phyloP scores from a whole-genome alignment of 306 rosid species.

The Citrullus colocynthis region DNA sequence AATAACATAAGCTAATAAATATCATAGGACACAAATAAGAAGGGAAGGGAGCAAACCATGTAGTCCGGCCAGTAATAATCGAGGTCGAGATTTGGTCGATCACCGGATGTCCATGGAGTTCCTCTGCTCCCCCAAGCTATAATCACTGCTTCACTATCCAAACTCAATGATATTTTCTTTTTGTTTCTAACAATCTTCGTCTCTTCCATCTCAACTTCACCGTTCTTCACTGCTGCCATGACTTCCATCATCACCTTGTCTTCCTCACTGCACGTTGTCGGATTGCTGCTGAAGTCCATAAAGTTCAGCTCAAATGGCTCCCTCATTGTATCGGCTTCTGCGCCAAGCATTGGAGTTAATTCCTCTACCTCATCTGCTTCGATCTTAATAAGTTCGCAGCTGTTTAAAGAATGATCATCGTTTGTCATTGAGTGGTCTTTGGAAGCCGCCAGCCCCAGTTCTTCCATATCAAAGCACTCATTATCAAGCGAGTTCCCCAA shows the following conservation, averaged over 20 bases:
- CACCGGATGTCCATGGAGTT: constrained; percentile 63
- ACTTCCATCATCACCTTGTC: constrained; percentile 10
- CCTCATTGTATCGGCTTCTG: constrained; percentile 33
- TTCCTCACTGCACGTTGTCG: constrained; percentile 25
- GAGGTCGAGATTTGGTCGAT: constrained; percentile 44
- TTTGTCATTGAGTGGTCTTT: not conserved
- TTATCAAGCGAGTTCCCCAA: constrained; percentile 60
- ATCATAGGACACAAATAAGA: not conserved
- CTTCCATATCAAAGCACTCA: constrained; percentile 72
- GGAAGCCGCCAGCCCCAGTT: constrained; percentile 45
- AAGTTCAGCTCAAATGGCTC: constrained; percentile 51
- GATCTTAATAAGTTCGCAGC: constrained; percentile 28
- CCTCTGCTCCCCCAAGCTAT: constrained; percentile 59
- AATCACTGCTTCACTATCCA: constrained; percentile 68
- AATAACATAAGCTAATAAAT: not conserved
- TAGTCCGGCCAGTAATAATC: constrained; percentile 36
- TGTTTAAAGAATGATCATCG: constrained; percentile 10
- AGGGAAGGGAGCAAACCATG: constrained; percentile 33
- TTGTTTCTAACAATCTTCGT: constrained; percentile 8
- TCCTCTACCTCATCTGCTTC: constrained; percentile 24
- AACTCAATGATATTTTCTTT: constrained; percentile 42
- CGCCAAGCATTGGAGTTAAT: constrained; percentile 6
- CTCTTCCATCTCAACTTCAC: constrained; percentile 3
- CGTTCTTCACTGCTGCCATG: not conserved
- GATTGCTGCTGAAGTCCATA: constrained; percentile 34